phyloP scores from a whole-genome alignment of 176 grass and related monocot species.

The Otatea glauca region DNA sequence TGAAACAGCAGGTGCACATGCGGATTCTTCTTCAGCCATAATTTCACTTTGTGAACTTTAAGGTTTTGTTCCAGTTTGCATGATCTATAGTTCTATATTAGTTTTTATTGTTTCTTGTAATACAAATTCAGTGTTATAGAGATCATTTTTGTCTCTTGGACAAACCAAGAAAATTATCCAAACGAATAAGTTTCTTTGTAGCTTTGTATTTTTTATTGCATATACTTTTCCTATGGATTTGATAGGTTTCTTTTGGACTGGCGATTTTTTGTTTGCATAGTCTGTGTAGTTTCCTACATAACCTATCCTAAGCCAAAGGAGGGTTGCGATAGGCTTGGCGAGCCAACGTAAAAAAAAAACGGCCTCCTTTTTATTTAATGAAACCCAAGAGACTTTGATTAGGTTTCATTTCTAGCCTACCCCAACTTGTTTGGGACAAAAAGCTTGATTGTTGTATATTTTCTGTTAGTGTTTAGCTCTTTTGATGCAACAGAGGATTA shows the following conservation, averaged over 20 bases:
- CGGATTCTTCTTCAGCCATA: constrained; percentile 52
- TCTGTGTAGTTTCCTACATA: too few relatives aligned
- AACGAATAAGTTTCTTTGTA: not conserved
- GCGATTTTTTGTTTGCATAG: not conserved
- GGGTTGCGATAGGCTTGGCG: too few relatives aligned
- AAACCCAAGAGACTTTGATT: too few relatives aligned
- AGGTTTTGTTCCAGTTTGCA: constrained; percentile 11
- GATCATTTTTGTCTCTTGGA: not conserved
- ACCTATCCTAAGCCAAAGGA: too few relatives aligned
- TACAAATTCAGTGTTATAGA: not conserved
- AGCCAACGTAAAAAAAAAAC: too few relatives aligned
- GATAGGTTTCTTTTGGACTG: not conserved
- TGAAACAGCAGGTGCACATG: constrained; percentile 69
- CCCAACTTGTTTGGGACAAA: too few relatives aligned
- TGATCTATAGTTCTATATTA: constrained; percentile 3
- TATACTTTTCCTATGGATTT: not conserved
- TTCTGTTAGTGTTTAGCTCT: not conserved
- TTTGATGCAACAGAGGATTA: not conserved
- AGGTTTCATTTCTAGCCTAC: too few relatives aligned
- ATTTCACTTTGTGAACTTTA: constrained; percentile 40
- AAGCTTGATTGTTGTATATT: not conserved
- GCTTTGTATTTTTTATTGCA: constrained; percentile 1
- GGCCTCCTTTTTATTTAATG: too few relatives aligned
- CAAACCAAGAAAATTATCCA: constrained; percentile 17
- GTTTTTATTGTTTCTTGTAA: not conserved